These are phyloP conservation scores for Diaporthe ilicicola DNA, from an alignment of 2,329 filamentous ascomycete species.

Conservation along the genomic window DNA sequence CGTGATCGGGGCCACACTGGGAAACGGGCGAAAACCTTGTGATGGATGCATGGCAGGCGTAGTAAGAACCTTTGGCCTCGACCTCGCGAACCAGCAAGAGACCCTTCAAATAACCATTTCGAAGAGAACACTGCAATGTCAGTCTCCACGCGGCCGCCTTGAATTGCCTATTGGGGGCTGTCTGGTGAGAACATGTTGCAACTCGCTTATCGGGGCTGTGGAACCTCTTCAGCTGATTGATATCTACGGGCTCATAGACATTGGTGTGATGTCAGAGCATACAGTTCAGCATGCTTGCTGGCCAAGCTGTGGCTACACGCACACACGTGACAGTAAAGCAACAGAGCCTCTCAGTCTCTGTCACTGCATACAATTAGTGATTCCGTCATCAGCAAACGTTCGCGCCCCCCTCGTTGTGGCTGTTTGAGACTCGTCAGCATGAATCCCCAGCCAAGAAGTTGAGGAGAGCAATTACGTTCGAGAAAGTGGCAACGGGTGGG, in stretches of 20 bases:
- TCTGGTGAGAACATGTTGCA: background rate
- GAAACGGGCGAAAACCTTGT: background rate
- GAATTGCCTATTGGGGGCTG: background rate
- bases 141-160: background rate
- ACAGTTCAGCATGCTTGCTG: background rate
- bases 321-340: background rate
- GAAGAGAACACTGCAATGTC: background rate
- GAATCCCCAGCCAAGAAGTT: background rate
- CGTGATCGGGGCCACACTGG: background rate
- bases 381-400: background rate
- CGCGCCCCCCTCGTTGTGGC: background rate
- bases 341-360: no score
- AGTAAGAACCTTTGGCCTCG: background rate
- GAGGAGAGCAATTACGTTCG: conserved; percentile 8
- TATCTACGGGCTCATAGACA: background rate
- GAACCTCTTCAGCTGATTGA: background rate
- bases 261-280: background rate
- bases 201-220: background rate
- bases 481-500: conserved; percentile 19
- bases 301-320: background rate
- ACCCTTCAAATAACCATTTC: background rate
- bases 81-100: background rate
- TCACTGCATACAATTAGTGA: background rate
- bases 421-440: conserved; percentile 5
- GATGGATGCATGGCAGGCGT: background rate